Evolutionary conservation across 1,284 basidiomycete species (phyloP).

Genomic region (Sporisorium graminicola): DNA sequence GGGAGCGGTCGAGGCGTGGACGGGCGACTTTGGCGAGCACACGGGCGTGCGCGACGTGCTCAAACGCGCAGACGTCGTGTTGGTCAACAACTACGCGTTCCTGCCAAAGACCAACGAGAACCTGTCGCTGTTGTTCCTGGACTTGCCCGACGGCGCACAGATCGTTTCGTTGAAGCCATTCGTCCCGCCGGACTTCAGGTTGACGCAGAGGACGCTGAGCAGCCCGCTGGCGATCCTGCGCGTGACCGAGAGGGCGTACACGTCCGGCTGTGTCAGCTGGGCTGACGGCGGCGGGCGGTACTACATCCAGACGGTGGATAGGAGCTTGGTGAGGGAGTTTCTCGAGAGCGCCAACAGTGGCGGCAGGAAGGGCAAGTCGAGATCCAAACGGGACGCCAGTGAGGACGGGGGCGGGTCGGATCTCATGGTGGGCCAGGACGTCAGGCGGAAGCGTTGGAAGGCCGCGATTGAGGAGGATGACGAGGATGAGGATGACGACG

Average conservation of each 20-base stretch:
- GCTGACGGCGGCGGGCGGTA: constrained; percentile 65
- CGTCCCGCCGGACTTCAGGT: constrained; percentile 72
- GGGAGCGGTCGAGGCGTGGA: constrained; percentile 70
- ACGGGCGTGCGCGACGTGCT: constrained; percentile 68
- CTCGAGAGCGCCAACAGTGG: constrained; percentile 13
- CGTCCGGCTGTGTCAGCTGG: constrained; percentile 65
- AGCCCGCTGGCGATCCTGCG: constrained; percentile 65
- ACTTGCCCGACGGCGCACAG: constrained; percentile 73
- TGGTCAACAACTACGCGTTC: constrained; percentile 74
- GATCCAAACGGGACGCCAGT: constrained; percentile 1
- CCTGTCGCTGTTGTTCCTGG: constrained; percentile 74
- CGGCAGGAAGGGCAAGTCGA: background rate
- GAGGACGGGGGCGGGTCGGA: constrained; percentile 4
- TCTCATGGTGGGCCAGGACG: constrained; percentile 37
- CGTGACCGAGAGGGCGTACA: constrained; percentile 58
- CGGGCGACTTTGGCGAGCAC: constrained; percentile 73
- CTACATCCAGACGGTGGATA: constrained; percentile 64
- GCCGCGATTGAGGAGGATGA: constrained; percentile 33
- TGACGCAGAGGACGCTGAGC: constrained; percentile 70
- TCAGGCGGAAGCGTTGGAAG: constrained; percentile 40
- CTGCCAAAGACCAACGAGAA: constrained; percentile 73
- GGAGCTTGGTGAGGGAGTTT: constrained; percentile 46
- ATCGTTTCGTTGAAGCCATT: constrained; percentile 75
- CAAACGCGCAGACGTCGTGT: constrained; percentile 73
- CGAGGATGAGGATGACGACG: constrained; percentile 20